phyloP scores from a whole-genome alignment of 306 rosid genomes.

The Purshia tridentata region DNA sequence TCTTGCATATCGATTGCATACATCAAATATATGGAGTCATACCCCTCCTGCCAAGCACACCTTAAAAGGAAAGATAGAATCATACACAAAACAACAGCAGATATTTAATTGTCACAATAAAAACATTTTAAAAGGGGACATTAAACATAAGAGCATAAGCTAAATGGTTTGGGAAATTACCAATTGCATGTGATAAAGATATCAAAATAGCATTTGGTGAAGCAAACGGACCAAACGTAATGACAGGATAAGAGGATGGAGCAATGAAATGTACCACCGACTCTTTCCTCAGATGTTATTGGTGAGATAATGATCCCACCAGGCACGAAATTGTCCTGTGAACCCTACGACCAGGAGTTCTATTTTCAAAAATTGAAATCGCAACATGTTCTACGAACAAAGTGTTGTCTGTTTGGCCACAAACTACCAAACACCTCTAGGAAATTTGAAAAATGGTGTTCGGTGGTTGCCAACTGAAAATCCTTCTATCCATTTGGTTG shows the following conservation, averaged over 20 bases:
- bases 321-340: too few species aligned
- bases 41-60: neutral
- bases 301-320: too few species aligned
- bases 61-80: neutral
- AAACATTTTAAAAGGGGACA: neutral
- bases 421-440: too few species aligned
- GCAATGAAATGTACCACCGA: slow-evolving; percentile 57
- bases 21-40: too few species aligned
- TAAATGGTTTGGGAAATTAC: slow-evolving; percentile 44
- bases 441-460: too few species aligned
- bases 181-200: slow-evolving; percentile 77
- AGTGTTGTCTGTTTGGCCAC: too few species aligned
- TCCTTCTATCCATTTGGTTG: too few species aligned
- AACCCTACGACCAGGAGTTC: too few species aligned
- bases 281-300: slow-evolving; percentile 76
- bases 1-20: too few species aligned
- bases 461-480: too few species aligned
- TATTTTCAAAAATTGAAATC: too few species aligned
- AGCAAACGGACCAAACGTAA: slow-evolving; percentile 87
- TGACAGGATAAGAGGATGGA: slow-evolving; percentile 74
- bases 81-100: neutral
- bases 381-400: too few species aligned
- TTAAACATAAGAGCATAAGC: neutral
- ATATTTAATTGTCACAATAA: neutral
- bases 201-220: slow-evolving; percentile 67